Evolutionary conservation across 192 early-diverging fungal species (phyloP), one percentile per base, ranked within the genome.

Genomic region (Blastocladiella britannica): DNA sequence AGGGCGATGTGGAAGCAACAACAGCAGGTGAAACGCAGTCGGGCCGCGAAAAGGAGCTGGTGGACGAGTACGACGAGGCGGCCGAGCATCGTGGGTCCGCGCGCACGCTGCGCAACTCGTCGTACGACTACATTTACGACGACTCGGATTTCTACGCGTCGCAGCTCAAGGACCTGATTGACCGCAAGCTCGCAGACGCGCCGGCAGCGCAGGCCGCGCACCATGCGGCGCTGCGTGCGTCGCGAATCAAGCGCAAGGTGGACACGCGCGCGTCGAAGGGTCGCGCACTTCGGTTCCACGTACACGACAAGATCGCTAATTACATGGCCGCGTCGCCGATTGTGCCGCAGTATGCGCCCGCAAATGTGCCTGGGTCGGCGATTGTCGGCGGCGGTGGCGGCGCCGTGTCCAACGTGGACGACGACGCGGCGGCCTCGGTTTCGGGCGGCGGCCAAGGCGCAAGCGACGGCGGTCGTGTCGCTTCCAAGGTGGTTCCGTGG

Each of bases 61-160:
- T 66, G 30, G 68, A 70, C 43, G 68, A 67, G n/a, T 62, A 53
- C 31, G 64, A 66, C 28, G 62, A 65, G 55, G 64, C 65, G 31
- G 86, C 83, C 58, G 68, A 68, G 23, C 75, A 79, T 62, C 63
- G 83, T 51, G 65, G 73, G 28, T 29, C 25, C 58, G 60, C 20
- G 80, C 89, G 53, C 78, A 87, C 57, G 89, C 93, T 47, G 12
- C 37, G 37, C 37, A 47, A 20, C 37, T 9, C 12, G 15, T 20
- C 37, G 37, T 9, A 20, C 57, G 59, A 67, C 9, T 86, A 95
- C 55, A 82, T 97, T 28, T 97, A 94, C 72, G 93, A 97, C 62
- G 93, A 97, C 61, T 76, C 80, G 0, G 93, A 97, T 67, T 97
- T 89, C 65, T 97, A 97, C 67, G 84, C 88, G 60, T 86, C 89